A percentile compares a stretch with the other conserved stretches of the same genome.
phyloP scores from a whole-genome alignment of 2,329 filamentous ascomycete species.

The Triangularia verruculosa region DNA sequence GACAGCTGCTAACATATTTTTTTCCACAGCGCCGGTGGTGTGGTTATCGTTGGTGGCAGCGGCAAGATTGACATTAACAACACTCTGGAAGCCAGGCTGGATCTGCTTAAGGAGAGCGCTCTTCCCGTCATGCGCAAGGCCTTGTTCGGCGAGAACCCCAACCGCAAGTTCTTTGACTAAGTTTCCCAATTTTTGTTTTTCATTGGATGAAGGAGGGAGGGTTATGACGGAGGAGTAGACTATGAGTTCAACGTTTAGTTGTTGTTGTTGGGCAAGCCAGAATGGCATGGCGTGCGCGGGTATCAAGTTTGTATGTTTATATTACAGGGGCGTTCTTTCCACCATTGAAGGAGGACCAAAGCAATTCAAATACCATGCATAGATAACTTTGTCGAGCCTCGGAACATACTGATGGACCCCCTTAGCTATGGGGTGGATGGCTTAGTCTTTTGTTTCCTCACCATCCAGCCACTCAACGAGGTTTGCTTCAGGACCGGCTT shows the following conservation, averaged over 20 bases:
- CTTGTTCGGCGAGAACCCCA: constrained; percentile 90
- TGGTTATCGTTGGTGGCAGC: constrained; percentile 72
- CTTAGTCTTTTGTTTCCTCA: constrained; percentile 10
- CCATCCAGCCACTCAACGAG: constrained; percentile 49
- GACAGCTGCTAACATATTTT: constrained; percentile 20
- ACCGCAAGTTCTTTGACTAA: constrained; percentile 94
- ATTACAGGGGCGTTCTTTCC: constrained; percentile 8
- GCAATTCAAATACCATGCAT: constrained; percentile 8
- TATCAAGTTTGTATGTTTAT: constrained; percentile 26
- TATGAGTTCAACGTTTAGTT: constrained; percentile 4
- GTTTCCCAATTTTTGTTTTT: constrained; percentile 3
- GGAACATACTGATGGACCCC: background rate
- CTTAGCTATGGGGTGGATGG: background rate
- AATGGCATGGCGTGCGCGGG: constrained; percentile 9
- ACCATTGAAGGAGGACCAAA: background rate
- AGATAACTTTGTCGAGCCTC: background rate
- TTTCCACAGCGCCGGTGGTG: constrained; percentile 73
- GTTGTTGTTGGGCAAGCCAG: constrained; percentile 4
- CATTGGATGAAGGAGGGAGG: background rate
- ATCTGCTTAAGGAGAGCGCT: constrained; percentile 77
- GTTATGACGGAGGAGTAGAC: background rate
- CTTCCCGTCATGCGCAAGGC: constrained; percentile 81
- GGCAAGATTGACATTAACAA: constrained; percentile 99
- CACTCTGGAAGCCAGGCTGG: constrained; percentile 89
- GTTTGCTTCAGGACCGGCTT: constrained; percentile 41